Percentiles rank a stretch among this genome's conserved stretches.
phyloP scores from a whole-genome alignment of 768 basidiomycete genomes.

The Fistulinella prunicolor region DNA sequence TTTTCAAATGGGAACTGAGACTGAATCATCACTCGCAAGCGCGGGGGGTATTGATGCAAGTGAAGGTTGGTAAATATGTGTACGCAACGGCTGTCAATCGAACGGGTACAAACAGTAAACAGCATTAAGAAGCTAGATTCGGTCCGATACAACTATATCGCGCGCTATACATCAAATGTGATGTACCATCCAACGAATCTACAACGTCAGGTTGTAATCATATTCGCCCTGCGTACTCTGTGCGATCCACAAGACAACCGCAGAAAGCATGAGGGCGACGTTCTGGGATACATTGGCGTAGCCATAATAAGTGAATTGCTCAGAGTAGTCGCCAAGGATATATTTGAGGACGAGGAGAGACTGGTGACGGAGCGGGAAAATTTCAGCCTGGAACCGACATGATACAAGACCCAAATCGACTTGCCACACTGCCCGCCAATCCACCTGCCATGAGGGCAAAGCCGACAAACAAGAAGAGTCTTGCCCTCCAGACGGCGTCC shows the following conservation, averaged over 20 bases:
- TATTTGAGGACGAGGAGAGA: constrained; percentile 91
- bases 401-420: constrained; percentile 32
- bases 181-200: background rate
- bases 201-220: constrained; percentile 87
- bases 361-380: constrained; percentile 38
- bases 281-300: constrained; percentile 96
- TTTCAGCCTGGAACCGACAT: background rate
- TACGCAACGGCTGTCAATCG: background rate
- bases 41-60: background rate
- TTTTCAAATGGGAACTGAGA: no score
- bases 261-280: constrained; percentile 78
- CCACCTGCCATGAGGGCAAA: constrained; percentile 98
- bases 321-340: constrained; percentile 64
- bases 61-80: background rate
- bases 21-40: background rate
- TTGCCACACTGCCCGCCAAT: constrained; percentile 91
- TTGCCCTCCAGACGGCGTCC: constrained; percentile 85
- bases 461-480: constrained; percentile 88
- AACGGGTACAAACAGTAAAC: constrained; percentile 6
- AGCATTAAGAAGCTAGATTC: constrained; percentile 6
- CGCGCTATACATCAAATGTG: background rate
- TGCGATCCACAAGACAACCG: constrained; percentile 88
- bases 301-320: constrained; percentile 86
- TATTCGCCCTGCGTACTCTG: constrained; percentile 86
- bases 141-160: constrained; percentile 1